phyloP scores from a whole-genome alignment of 2,329 filamentous ascomycete genomes.

The Aspergillus novofumigatus region DNA sequence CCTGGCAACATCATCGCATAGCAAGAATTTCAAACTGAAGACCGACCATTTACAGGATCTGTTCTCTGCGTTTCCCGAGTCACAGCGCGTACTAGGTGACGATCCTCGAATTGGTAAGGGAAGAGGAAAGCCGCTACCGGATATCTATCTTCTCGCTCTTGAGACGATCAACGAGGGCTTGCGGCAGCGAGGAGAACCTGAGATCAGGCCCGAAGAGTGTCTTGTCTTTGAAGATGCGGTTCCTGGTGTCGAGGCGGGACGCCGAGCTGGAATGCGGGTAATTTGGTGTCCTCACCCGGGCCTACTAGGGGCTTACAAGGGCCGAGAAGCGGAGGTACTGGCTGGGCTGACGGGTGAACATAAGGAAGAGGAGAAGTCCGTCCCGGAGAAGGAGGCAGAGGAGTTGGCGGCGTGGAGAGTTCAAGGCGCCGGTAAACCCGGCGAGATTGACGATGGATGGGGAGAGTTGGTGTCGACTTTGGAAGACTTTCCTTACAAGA shows the following conservation, averaged over 20 bases:
- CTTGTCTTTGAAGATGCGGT: constrained; percentile 96
- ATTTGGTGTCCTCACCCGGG: constrained; percentile 86
- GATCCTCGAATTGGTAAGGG: constrained; percentile 72
- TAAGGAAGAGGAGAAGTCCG: constrained; percentile 48
- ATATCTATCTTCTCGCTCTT: constrained; percentile 88
- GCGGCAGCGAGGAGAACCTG: constrained; percentile 50
- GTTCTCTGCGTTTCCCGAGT: constrained; percentile 58
- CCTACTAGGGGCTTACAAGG: constrained; percentile 69
- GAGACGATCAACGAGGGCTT: constrained; percentile 77
- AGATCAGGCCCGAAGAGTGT: constrained; percentile 77
- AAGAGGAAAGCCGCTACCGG: constrained; percentile 87
- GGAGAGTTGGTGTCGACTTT: constrained; percentile 50
- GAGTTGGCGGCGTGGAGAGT: constrained; percentile 34
- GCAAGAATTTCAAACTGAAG: constrained; percentile 72
- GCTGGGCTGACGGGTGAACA: constrained; percentile 75
- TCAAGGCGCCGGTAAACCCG: constrained; percentile 46
- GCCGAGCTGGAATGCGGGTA: constrained; percentile 90
- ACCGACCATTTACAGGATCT: constrained; percentile 53
- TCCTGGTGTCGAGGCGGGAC: constrained; percentile 83
- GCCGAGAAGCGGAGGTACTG: constrained; percentile 73
- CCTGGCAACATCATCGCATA: constrained; percentile 75
- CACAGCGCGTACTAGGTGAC: constrained; percentile 79
- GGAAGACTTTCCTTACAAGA: constrained; percentile 57
- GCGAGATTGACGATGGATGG: constrained; percentile 59
- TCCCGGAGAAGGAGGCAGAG: constrained; percentile 36